These are phyloP conservation scores for Calonectria pseudoreteaudii DNA, from an alignment of 2,329 filamentous ascomycete species.

Conservation along the genomic window DNA sequence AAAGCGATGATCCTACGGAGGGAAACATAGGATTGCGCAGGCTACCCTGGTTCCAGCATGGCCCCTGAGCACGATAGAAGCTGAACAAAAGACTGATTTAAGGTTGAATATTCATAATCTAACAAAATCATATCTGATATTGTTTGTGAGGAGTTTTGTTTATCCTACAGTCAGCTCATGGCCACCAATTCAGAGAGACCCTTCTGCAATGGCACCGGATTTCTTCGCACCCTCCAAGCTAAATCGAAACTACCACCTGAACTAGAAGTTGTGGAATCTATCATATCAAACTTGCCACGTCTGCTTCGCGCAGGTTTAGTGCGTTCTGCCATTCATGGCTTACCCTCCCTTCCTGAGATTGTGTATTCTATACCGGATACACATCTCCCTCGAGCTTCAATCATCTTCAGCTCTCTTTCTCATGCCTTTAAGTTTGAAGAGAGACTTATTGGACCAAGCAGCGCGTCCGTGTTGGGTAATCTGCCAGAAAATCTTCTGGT, in stretches of 20 bases:
- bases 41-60: too few relatives aligned
- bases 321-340: background rate
- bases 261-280: background rate
- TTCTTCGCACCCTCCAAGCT: background rate
- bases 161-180: background rate
- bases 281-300: background rate
- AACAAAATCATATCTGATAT: too few relatives aligned
- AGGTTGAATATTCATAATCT: too few relatives aligned
- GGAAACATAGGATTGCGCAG: too few relatives aligned
- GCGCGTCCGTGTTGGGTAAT: background rate
- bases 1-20: too few relatives aligned
- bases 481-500: background rate
- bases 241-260: background rate
- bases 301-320: background rate
- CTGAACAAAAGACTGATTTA: too few relatives aligned
- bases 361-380: background rate
- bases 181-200: background rate
- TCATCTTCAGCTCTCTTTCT: background rate
- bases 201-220: background rate
- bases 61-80: too few relatives aligned
- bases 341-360: background rate
- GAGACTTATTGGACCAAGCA: background rate
- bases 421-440: background rate
- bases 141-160: too few relatives aligned
- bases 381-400: background rate